phyloP scores from a whole-genome alignment of 495 filamentous ascomycete species.

The Penicillium samsonianum region DNA sequence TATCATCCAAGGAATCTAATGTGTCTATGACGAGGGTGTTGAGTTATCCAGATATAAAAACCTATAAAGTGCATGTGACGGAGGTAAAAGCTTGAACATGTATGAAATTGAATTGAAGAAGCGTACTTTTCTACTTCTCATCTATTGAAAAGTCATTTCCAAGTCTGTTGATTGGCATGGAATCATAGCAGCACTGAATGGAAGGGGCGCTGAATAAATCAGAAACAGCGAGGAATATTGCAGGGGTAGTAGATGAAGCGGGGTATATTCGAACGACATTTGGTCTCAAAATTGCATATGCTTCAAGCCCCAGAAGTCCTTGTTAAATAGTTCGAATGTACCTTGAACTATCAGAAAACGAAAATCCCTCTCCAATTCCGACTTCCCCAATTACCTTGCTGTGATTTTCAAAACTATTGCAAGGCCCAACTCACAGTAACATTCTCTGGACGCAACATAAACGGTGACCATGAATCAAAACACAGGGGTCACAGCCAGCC shows the following conservation, averaged over 20 bases:
- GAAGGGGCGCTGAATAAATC: no score
- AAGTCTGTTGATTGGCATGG: no score
- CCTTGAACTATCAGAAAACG: no score
- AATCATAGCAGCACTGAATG: no score
- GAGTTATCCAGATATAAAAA: neutral
- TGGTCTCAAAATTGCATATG: neutral
- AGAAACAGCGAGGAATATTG: no score
- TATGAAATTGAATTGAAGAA: no score
- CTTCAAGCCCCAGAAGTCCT: neutral
- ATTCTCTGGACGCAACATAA: neutral
- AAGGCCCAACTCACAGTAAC: neutral
- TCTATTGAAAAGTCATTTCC: no score
- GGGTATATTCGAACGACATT: neutral
- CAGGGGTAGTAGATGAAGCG: no score
- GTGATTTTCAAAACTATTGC: neutral
- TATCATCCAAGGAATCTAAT: neutral
- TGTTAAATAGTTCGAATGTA: neutral
- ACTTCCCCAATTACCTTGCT: no score
- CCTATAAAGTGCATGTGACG: neutral
- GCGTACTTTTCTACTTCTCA: no score
- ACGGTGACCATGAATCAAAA: neutral
- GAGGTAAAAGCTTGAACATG: no score
- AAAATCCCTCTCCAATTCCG: neutral
- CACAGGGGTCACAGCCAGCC: no score
- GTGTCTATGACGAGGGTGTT: neutral